Conservation (phyloP, 2,329 filamentous ascomycete genomes). For the Leptographium procerum region DNA sequence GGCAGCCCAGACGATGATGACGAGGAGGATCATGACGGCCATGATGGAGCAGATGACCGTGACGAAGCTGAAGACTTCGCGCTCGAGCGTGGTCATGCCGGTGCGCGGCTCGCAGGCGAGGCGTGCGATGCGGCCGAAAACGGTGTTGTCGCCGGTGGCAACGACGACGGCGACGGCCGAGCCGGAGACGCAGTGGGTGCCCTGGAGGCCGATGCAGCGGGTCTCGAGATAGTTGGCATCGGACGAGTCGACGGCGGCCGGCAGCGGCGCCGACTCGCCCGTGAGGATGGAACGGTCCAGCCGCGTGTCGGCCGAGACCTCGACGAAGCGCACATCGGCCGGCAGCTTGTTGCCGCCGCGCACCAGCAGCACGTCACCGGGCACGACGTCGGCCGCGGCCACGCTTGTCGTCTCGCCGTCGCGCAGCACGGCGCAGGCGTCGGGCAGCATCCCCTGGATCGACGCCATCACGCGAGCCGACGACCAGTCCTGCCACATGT, state of each 20-base stretch:
- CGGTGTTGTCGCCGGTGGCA: conserved; percentile 58
- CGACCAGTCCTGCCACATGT: conserved; percentile 64
- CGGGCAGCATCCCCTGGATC: conserved; percentile 71
- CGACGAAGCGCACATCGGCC: conserved; percentile 59
- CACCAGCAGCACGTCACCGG: conserved; percentile 57
- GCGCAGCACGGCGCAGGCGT: conserved; percentile 54
- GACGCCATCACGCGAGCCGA: conserved; percentile 67
- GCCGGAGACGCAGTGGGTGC: conserved; percentile 67
- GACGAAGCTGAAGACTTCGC: conserved; percentile 64
- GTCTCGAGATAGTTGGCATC: conserved; percentile 70
- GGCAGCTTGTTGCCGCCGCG: conserved; percentile 64
- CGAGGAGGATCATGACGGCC: conserved; percentile 50
- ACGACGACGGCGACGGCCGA: conserved; percentile 57
- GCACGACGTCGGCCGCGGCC: conserved; percentile 51
- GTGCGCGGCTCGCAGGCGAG: conserved; percentile 58
- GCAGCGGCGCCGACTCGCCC: conserved; percentile 54
- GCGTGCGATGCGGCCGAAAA: conserved; percentile 66
- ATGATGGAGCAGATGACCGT: conserved; percentile 58
- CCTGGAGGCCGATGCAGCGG: conserved; percentile 63
- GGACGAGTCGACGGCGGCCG: conserved; percentile 52
- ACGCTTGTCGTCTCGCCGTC: conserved; percentile 31
- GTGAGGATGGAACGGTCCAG: conserved; percentile 66
- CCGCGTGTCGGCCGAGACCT: conserved; percentile 55
- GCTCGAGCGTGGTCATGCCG: conserved; percentile 58
- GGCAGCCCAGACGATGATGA: conserved; percentile 56